Conservation (phyloP, 257 asterid genomes). For the Leptodermis oblonga region DNA sequence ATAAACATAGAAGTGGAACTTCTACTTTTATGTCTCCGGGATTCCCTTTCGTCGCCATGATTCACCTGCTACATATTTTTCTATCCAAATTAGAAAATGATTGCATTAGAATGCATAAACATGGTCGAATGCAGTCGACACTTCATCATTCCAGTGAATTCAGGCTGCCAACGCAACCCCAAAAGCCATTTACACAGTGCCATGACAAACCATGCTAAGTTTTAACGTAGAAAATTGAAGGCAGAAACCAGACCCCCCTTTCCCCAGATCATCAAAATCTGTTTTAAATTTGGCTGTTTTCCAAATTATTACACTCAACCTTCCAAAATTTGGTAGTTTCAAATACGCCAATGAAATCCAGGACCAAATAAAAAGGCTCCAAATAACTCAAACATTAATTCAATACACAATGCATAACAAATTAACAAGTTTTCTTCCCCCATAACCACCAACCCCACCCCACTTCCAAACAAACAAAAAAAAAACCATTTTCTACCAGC, state of each 20-base stretch:
- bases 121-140: no score
- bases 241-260: neutral
- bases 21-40: constrained; percentile 33
- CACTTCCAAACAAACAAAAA: neutral
- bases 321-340: neutral
- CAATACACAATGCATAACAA: no score
- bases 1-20: constrained; percentile 25
- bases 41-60: constrained; percentile 42
- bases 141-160: no score
- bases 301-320: neutral
- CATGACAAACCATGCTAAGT: neutral
- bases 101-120: neutral
- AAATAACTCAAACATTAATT: no score
- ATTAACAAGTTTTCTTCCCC: no score
- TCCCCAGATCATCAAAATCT: neutral
- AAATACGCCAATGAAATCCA: no score
- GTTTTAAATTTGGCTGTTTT: neutral
- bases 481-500: neutral
- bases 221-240: neutral
- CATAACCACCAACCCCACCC: neutral
- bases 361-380: no score
- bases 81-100: neutral
- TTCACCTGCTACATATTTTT: constrained; percentile 20
- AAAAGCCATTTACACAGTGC: neutral
- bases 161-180: no score